Evolutionary conservation across 768 basidiomycete species (phyloP).

Genomic region (Kwoniella europaea): DNA sequence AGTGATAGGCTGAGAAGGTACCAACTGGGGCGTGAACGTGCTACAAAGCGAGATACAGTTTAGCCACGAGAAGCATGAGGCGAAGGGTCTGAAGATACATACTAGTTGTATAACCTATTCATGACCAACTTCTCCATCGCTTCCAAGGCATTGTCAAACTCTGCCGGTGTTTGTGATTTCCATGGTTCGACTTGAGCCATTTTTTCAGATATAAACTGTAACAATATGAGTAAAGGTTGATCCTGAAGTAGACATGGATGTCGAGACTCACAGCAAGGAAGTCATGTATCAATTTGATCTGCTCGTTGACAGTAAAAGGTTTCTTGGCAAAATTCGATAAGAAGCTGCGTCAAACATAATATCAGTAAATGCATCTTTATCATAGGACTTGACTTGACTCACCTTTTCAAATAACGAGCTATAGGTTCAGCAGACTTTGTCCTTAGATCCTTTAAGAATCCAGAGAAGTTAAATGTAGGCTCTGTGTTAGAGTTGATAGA

Average conservation of each 20-base stretch:
- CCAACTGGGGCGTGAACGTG: constrained; percentile 88
- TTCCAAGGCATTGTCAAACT: constrained; percentile 96
- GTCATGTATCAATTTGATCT: constrained; percentile 93
- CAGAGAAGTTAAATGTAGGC: constrained; percentile 82
- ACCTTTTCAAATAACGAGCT: constrained; percentile 94
- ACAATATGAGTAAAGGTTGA: neutral
- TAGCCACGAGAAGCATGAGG: neutral
- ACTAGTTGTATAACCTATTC: constrained; percentile 97
- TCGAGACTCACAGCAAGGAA: constrained; percentile 73
- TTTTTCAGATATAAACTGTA: constrained; percentile 81
- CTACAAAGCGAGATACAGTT: constrained; percentile 59
- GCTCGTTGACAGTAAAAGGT: constrained; percentile 88
- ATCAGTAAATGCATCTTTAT: neutral
- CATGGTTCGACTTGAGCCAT: constrained; percentile 71
- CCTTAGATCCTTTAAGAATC: constrained; percentile 94
- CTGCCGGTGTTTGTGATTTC: constrained; percentile 74
- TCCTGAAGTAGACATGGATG: neutral
- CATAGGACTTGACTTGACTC: constrained; percentile 56
- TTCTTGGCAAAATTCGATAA: constrained; percentile 90
- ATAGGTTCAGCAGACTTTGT: constrained; percentile 83
- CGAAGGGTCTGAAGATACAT: constrained; percentile 55
- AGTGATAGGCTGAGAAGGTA: constrained; percentile 74
- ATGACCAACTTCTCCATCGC: constrained; percentile 99
- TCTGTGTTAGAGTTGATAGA: constrained; percentile 18
- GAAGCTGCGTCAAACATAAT: constrained; percentile 66